phyloP scores from a whole-genome alignment of 352 stramenopile genomes.

The Hyaloperonospora arabidopsidis region DNA sequence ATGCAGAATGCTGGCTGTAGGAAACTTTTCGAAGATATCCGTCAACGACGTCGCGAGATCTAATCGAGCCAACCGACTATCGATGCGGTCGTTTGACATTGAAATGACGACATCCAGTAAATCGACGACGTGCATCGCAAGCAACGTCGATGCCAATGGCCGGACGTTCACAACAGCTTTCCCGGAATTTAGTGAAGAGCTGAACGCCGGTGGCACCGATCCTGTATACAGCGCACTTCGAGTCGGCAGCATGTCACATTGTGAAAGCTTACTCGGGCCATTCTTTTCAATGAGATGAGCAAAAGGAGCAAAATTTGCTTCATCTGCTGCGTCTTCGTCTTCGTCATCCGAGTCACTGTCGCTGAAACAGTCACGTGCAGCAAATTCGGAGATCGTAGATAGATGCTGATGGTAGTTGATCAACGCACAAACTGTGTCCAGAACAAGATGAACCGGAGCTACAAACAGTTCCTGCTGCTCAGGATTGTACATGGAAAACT shows the following conservation, averaged over 20 bases:
- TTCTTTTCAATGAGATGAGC: constrained; percentile 6
- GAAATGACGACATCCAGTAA: constrained; percentile 52
- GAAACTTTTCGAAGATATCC: constrained; percentile 65
- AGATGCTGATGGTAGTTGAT: constrained; percentile 79
- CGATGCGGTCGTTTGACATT: constrained; percentile 55
- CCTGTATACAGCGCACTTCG: constrained; percentile 20
- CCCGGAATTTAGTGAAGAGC: constrained; percentile 37
- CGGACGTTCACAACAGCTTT: constrained; percentile 57
- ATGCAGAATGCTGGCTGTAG: constrained; percentile 64
- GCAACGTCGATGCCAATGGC: constrained; percentile 49
- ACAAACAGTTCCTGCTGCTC: constrained; percentile 45
- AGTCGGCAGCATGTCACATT: constrained; percentile 8
- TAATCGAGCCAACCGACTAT: constrained; percentile 42
- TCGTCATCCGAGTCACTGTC: constrained; percentile 62
- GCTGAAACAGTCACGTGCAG: constrained; percentile 65
- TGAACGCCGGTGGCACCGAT: constrained; percentile 17
- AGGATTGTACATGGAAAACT: constrained; percentile 34
- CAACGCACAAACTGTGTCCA: constrained; percentile 50
- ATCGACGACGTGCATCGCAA: constrained; percentile 60
- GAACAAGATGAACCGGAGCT: constrained; percentile 36
- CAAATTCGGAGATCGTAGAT: constrained; percentile 64
- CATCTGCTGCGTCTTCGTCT: constrained; percentile 24
- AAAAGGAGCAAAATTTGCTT: constrained; percentile 10
- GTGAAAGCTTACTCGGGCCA: constrained; percentile 16
- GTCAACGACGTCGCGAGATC: constrained; percentile 55